Percentiles rank a stretch among this genome's conserved stretches.
These are phyloP conservation scores for Neurospora sp. DNA, from an alignment of 2,329 filamentous ascomycete species.

Conservation along the genomic window DNA sequence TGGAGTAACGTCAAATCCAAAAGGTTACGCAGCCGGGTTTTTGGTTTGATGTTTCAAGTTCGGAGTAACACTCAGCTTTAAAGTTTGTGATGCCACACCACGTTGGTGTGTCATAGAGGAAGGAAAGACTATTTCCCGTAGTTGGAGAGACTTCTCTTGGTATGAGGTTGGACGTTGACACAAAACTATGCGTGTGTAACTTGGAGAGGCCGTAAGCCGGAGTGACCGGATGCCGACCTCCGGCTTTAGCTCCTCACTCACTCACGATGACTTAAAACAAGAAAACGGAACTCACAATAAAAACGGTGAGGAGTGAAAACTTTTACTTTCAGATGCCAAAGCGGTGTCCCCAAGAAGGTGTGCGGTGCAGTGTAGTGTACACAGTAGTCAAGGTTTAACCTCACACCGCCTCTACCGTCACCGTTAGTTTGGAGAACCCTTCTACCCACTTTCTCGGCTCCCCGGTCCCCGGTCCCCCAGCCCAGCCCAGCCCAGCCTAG, in stretches of 20 bases:
- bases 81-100: background rate
- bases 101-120: background rate
- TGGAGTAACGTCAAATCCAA: background rate
- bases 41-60: background rate
- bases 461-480: background rate
- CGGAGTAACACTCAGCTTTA: background rate
- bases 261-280: background rate
- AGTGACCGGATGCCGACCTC: background rate
- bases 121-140: background rate
- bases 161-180: background rate
- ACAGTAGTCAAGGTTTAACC: background rate
- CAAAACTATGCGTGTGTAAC: background rate
- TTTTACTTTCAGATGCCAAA: background rate
- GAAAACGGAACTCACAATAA: background rate
- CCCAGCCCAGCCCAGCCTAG: background rate
- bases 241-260: background rate
- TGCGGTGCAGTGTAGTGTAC: background rate
- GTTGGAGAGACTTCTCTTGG: background rate
- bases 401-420: background rate
- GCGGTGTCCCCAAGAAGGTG: background rate
- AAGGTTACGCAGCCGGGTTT: background rate
- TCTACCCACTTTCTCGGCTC: background rate
- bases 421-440: background rate
- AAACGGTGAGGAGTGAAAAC: background rate
- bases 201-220: background rate